Conservation (phyloP, 2,329 filamentous ascomycete genomes). For the Verticillium nubilum region DNA sequence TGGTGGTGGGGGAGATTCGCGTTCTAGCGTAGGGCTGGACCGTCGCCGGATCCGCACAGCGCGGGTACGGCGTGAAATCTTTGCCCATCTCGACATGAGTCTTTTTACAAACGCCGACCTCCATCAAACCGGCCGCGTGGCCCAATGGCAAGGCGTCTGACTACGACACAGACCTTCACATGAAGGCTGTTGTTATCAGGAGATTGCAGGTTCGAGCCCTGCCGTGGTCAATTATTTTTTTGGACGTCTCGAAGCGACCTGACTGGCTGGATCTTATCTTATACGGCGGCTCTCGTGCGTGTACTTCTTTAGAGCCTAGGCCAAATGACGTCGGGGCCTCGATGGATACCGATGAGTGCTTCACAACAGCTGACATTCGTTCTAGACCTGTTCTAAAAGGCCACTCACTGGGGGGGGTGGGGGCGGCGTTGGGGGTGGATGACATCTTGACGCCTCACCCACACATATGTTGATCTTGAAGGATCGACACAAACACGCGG, state of each 20-base stretch:
- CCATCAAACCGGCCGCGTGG: conserved; percentile 14
- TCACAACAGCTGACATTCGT: background rate
- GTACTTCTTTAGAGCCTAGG: background rate
- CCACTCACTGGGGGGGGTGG: background rate
- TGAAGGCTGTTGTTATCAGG: background rate
- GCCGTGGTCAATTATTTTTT: conserved; percentile 3
- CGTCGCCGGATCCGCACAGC: background rate
- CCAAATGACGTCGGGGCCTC: background rate
- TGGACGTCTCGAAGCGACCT: too few relatives aligned
- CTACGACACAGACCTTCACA: conserved; percentile 22
- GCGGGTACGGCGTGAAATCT: background rate
- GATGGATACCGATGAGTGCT: background rate
- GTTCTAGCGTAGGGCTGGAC: background rate
- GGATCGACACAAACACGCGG: background rate
- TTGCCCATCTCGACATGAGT: too few relatives aligned
- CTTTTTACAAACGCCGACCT: conserved; percentile 3
- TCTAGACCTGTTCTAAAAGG: background rate
- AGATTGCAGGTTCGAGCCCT: conserved; percentile 14
- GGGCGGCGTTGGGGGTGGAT: background rate
- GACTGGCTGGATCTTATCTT: too few relatives aligned
- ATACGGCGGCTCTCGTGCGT: too few relatives aligned
- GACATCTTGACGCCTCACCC: background rate
- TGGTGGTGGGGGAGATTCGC: too few relatives aligned
- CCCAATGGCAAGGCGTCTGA: conserved; percentile 38
- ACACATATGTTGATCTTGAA: background rate